Conservation (phyloP, 805 yeast genomes). For the Yarrowia sp. region DNA sequence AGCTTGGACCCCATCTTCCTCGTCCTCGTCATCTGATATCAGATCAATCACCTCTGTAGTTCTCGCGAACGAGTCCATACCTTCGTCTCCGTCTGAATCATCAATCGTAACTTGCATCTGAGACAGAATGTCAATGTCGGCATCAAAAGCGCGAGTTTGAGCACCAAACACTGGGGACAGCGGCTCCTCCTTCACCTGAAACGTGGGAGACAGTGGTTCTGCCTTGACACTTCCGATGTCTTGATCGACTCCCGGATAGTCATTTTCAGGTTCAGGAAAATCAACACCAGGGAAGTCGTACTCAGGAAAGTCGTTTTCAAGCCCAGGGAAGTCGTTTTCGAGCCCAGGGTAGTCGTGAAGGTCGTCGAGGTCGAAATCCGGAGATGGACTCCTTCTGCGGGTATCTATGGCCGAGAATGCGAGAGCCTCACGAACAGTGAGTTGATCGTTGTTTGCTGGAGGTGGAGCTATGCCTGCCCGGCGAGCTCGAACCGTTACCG, state of each 20-base stretch:
- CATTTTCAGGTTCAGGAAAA: too few relatives aligned
- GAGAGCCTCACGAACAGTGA: background rate
- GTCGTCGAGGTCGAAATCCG: background rate
- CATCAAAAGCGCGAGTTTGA: background rate
- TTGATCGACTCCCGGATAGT: too few relatives aligned
- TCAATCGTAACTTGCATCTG: background rate
- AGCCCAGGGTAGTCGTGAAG: background rate
- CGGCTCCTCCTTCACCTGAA: background rate
- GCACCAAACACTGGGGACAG: background rate
- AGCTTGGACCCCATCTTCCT: background rate
- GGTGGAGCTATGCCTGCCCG: background rate
- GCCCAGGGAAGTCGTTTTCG: too few relatives aligned
- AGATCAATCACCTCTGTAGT: background rate
- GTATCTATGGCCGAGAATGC: too few relatives aligned
- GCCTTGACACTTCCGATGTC: background rate
- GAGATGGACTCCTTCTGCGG: background rate
- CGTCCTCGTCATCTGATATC: background rate
- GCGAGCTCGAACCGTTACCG: background rate
- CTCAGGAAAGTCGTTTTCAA: too few relatives aligned
- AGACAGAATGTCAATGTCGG: background rate
- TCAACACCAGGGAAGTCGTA: too few relatives aligned
- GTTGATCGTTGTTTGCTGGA: background rate
- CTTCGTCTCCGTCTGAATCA: conserved; percentile 7
- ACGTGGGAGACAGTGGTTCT: background rate
- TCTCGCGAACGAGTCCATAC: conserved; percentile 2